Base-by-base conservation (phyloP, 2,329 filamentous ascomycete species). In the Byssoonygena ceratinophila region DNA sequence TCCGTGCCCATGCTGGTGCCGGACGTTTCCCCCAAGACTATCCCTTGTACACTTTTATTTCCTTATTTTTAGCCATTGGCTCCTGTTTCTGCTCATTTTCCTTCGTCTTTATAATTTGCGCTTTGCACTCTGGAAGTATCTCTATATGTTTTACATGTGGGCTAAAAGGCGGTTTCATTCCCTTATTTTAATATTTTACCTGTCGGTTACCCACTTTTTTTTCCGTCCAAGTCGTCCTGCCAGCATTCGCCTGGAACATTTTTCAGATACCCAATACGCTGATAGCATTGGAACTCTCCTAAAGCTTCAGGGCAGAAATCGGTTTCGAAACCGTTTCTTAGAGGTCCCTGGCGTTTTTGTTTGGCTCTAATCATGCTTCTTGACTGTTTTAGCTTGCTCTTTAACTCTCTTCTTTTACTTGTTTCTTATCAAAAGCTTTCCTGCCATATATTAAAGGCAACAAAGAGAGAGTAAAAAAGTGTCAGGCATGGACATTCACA, bases 401-500 rank as follows among this genome's bases (percentile, higher is more conserved):
- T 40, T 8, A 16, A 20, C 7, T 29, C 16, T 12, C 18, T 43
- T 40, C 18, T 16, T 41, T 43, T 12, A 31, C 20, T 46, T 46
- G 31, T 27, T 37, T 39, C 16, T 37, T 4, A n/a, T 46, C n/a
- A 41, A 47, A 52, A 47, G 36, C 44, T 41, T 22, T 22, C 6
- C 2, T 53, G 43, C 43, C 32, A 22, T 40, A 27, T 47, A 29
- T 41, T 43, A 47, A 44, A 41, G 40, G 34, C 41, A 40, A 14
- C n/a, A n/a, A n/a, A n/a, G n/a, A n/a, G n/a, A n/a, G n/a, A n/a
- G n/a, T n/a, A n/a, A 18, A 53, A 48, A 34, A 27, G 34, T 27
- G 43, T 27, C 31, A 29, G 8, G 31, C 29, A 27, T 44, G 27
- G 20, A 44, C 48, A 29, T 3, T 32, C 22, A 14, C 22, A n/a